Evolutionary conservation across 768 basidiomycete species (phyloP).

Genomic region (Leccinellum rugosiceps): DNA sequence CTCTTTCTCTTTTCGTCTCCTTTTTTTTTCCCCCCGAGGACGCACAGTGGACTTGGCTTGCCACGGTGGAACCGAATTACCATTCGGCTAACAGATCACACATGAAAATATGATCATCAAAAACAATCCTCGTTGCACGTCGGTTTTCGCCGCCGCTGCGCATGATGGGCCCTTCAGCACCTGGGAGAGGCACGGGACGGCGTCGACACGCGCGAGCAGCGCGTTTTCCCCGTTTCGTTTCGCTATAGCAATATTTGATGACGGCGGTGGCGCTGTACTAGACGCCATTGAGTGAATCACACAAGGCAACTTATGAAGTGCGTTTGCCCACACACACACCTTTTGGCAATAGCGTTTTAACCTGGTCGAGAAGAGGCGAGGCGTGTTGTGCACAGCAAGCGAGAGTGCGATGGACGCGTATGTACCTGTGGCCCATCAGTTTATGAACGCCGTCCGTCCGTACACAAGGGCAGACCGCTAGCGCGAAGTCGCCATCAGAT

Average conservation of each 20-base stretch:
- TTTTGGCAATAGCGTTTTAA: neutral
- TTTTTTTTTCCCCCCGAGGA: neutral
- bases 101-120: neutral
- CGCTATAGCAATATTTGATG: neutral
- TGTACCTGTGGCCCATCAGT: conserved; percentile 8
- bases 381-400: conserved; percentile 18
- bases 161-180: conserved; percentile 9
- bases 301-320: conserved; percentile 3
- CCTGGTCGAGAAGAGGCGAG: conserved; percentile 11
- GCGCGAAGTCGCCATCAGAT: neutral
- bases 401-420: conserved; percentile 10
- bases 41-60: neutral
- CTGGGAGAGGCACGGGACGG: conserved; percentile 5
- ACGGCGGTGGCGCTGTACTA: conserved; percentile 6
- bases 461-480: conserved; percentile 11
- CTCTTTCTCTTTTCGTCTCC: neutral
- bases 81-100: conserved; percentile 10
- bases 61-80: conserved; percentile 6
- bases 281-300: conserved; percentile 6
- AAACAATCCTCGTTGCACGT: conserved; percentile 2
- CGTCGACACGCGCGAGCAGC: conserved; percentile 13
- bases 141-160: conserved; percentile 7
- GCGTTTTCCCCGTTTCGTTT: conserved; percentile 2
- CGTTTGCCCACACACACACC: conserved; percentile 13
- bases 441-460: conserved; percentile 23